Evolutionary conservation across 129 eudicot genomes (phyloP), one percentile per base, ranked within the genome.

Genomic region (Silybum marianum): DNA sequence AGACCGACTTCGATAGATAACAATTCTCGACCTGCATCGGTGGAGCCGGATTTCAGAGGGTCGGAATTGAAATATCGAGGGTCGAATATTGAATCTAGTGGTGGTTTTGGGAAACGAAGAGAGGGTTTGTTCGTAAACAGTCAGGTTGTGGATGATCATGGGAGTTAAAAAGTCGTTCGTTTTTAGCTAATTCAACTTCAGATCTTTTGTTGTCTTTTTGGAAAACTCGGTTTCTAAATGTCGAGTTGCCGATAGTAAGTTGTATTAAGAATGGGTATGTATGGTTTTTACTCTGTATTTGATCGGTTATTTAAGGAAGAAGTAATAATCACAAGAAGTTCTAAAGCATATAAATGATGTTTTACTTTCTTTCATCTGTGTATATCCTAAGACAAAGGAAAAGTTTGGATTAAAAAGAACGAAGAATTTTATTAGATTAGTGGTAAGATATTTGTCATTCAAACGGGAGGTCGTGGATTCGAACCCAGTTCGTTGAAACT

Each of bases 41-140:
- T 84, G 34, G 99, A 93, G 46, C 85, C 97, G 9, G 90, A 85
- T 63, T 93, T 82, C 65, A 87, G 97, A 72, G 76, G 90, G 9
- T 86, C 92, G 18, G 99, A 96, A 74, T 65, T 96, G 84, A 96
- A 89, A 77, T 96, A 77, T 73, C 85, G 98, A 68, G 99, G 95
- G 65, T 40, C 92, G 4, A 89, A 88, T 88, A 73, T 92, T 1
- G 99, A 95, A 70, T 77, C 89, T 48, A 23, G 90, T 13, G 91
- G 88, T 32, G 91, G 88, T 32, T 91, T 85, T 74, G 88, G 91
- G 7, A 90, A 89, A 83, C 86, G 96, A 51, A 91, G 99, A 83
- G 99, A 95, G 78, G 82, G 84, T 74, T 51, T 93, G 67, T 96
- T 74, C 80, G 92, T 74, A 26, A 91, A 85, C 87, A 88, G 91